These are phyloP conservation scores for Chalara sp. DNA, from an alignment of 2,329 filamentous ascomycete species.

Conservation along the genomic window DNA sequence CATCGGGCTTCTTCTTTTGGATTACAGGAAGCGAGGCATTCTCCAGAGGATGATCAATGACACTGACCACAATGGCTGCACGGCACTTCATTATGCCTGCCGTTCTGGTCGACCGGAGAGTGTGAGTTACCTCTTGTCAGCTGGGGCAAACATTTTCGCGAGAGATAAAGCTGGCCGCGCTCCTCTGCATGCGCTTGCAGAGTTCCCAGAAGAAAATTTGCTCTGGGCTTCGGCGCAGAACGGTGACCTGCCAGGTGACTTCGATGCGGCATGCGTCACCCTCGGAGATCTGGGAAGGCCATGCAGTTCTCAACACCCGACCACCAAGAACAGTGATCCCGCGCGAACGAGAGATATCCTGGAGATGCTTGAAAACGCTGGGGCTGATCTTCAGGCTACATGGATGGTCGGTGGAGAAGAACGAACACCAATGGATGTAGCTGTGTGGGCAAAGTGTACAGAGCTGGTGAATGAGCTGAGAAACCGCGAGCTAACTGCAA, in stretches of 20 bases:
- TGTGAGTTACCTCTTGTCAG: conserved; percentile 5
- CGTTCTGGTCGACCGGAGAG: conserved; percentile 10
- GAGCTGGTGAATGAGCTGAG: too few relatives aligned
- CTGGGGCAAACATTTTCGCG: conserved; percentile 8
- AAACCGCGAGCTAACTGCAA: too few relatives aligned
- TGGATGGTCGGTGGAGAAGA: too few relatives aligned
- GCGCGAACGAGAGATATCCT: conserved; percentile 1
- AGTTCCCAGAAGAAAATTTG: not conserved
- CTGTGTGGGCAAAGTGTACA: too few relatives aligned
- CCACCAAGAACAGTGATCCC: not conserved
- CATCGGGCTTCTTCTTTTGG: conserved; percentile 23
- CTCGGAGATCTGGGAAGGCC: not conserved
- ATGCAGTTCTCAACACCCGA: not conserved
- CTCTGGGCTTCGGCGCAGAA: not conserved
- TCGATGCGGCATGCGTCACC: not conserved
- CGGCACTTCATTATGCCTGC: conserved; percentile 10
- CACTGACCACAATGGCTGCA: conserved; percentile 1
- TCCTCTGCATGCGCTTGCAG: conserved; percentile 5
- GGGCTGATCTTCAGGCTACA: conserved; percentile 18
- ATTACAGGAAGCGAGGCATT: not conserved
- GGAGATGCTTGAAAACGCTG: conserved; percentile 15
- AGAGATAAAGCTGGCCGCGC: not conserved
- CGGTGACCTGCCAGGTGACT: not conserved
- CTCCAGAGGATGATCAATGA: not conserved
- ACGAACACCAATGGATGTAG: too few relatives aligned